Evolutionary conservation across 495 filamentous ascomycete species (phyloP).

Genomic region (Aspergillus cavernicola): DNA sequence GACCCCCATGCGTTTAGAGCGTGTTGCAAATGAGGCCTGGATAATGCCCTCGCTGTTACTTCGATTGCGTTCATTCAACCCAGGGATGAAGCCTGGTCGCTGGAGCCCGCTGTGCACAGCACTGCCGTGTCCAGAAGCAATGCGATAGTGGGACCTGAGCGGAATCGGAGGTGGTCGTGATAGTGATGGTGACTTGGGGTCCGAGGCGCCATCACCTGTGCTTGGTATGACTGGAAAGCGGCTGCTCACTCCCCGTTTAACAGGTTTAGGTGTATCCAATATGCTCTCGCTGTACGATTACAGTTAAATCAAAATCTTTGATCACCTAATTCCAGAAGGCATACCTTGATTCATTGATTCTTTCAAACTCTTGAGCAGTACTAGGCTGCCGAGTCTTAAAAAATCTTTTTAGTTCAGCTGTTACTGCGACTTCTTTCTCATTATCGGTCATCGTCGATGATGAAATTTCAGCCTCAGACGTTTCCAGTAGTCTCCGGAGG

Average conservation of each 20-base stretch:
- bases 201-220: slow-evolving; percentile 45
- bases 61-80: slow-evolving; percentile 72
- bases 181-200: slow-evolving; percentile 60
- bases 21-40: slow-evolving; percentile 53
- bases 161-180: slow-evolving; percentile 69
- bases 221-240: slow-evolving; percentile 81
- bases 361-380: slow-evolving; percentile 56
- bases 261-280: slow-evolving; percentile 69
- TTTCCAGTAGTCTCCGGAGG: slow-evolving; percentile 41
- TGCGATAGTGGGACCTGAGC: slow-evolving; percentile 71
- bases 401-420: slow-evolving; percentile 71
- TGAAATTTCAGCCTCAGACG: slow-evolving; percentile 39
- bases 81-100: slow-evolving; percentile 61
- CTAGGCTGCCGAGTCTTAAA: slow-evolving; percentile 57
- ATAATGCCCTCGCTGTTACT: slow-evolving; percentile 87
- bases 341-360: slow-evolving; percentile 63
- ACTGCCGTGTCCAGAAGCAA: slow-evolving; percentile 66
- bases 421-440: slow-evolving; percentile 64
- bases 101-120: slow-evolving; percentile 55
- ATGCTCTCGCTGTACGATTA: slow-evolving; percentile 43
- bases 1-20: slow-evolving; percentile 76
- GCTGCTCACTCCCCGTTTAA: slow-evolving; percentile 68
- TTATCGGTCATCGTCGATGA: slow-evolving; percentile 47
- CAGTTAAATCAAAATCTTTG: neutral
- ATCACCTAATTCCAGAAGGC: neutral